A percentile compares a stretch with the other conserved stretches of the same genome.
phyloP scores from a whole-genome alignment of 2,329 filamentous ascomycete genomes.

The Intubia oerlemansii region DNA sequence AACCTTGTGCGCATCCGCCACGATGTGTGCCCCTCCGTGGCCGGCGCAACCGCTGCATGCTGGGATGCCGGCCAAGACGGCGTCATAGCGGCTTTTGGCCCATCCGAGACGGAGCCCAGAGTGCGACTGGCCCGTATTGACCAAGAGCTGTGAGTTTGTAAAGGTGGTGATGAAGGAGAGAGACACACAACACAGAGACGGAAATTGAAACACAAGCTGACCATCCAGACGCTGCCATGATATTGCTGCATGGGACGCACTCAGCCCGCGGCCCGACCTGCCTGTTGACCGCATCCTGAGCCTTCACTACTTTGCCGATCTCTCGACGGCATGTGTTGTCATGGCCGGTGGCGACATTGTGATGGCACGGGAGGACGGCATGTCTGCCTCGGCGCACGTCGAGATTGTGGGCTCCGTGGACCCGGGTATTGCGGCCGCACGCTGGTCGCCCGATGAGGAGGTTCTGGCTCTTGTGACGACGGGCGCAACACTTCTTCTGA shows the following conservation, averaged over 20 bases:
- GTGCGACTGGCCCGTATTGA: constrained; percentile 48
- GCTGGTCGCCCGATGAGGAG: constrained; percentile 92
- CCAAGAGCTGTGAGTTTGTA: constrained; percentile 2
- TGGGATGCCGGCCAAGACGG: constrained; percentile 71
- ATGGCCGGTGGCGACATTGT: constrained; percentile 83
- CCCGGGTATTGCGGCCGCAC: constrained; percentile 69
- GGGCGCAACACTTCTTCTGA: constrained; percentile 61
- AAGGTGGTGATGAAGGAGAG: no score
- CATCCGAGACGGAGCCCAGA: constrained; percentile 42
- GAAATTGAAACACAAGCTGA: no score
- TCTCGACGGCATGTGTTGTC: constrained; percentile 55
- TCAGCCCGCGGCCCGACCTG: constrained; percentile 57
- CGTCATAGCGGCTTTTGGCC: constrained; percentile 68
- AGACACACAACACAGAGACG: background rate
- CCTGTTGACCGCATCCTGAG: constrained; percentile 53
- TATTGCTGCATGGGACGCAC: constrained; percentile 78
- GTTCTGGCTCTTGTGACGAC: constrained; percentile 59
- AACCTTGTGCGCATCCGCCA: constrained; percentile 68
- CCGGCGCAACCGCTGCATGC: constrained; percentile 51
- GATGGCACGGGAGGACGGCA: constrained; percentile 49
- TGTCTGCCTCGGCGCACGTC: constrained; percentile 37
- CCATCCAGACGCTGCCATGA: no score
- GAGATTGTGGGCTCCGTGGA: constrained; percentile 93
- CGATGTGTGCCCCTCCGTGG: constrained; percentile 37
- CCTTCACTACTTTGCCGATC: constrained; percentile 73